Base-by-base conservation (phyloP, 78 protist species). In the Paratrimastix pyriformis region DNA sequence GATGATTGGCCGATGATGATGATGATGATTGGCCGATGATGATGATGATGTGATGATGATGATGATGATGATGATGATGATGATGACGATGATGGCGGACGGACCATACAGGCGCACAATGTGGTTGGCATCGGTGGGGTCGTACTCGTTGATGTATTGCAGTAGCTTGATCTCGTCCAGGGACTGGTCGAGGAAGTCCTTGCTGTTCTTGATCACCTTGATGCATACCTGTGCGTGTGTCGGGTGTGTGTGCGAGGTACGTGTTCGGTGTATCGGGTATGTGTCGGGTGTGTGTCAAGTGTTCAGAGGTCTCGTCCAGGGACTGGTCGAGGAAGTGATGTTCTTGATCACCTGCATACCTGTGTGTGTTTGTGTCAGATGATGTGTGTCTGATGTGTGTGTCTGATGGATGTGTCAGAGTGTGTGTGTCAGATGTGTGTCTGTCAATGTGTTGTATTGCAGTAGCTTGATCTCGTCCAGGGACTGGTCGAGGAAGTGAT, bases 381-480 rank as follows among this genome's bases (percentile, higher is more conserved):
- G n/a, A n/a, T n/a, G n/a, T n/a, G n/a, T n/a, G n/a, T n/a, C n/a
- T n/a, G n/a, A n/a, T n/a, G n/a, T n/a, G n/a, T n/a, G n/a, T n/a
- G n/a, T n/a, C n/a, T n/a, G n/a, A n/a, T n/a, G n/a, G n/a, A n/a
- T n/a, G n/a, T n/a, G n/a, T n/a, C n/a, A n/a, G n/a, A n/a, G n/a
- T n/a, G n/a, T n/a, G n/a, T n/a, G n/a, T n/a, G n/a, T n/a, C n/a
- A n/a, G n/a, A n/a, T n/a, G n/a, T n/a, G n/a, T n/a, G n/a, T n/a
- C n/a, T n/a, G n/a, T n/a, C n/a, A n/a, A n/a, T n/a, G n/a, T n/a
- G n/a, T n/a, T n/a, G n/a, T n/a, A n/a, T n/a, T n/a, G n/a, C n/a
- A n/a, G n/a, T n/a, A n/a, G n/a, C 62, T 71, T 84, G 73, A 89
- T 83, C 83, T 89, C 93, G 42, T 89, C 93, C 5, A 89, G 69